Evolutionary conservation across 163 green algal genomes (phyloP), one percentile per base, ranked within the genome.

Genomic region (Volvox carteri): DNA sequence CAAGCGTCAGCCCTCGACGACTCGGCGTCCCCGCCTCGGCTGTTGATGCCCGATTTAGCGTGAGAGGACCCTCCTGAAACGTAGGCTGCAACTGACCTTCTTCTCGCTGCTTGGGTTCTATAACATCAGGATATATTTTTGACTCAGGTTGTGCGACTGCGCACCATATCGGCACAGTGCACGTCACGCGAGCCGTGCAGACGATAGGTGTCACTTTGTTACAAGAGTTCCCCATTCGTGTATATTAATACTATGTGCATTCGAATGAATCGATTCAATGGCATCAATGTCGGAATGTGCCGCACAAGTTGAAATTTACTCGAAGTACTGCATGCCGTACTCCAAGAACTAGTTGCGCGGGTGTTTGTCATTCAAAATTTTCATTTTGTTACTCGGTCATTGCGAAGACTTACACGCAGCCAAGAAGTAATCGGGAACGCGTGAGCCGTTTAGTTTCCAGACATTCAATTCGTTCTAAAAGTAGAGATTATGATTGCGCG

Each of bases 161-260:
- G 33, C 67, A 77, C 67, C 67, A 77, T 77, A 52, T 23, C 14
- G 67, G 67, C 16, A 77, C 67, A 50, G 67, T 77, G 33, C 30
- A 48, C 35, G 67, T 50, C 28, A 48, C 28, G 33, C 35, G 67
- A 48, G 33, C 8, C 28, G 67, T 52, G 67, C 67, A 77, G 30
- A 48, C 67, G 7, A 52, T 52, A 50, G 67, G 67, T 35, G 67
- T 21, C 19, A 77, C 67, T 21, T 77, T 77, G 37, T 77, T 77
- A 39, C 67, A 77, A 48, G 67, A 77, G 28, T 77, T 77, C 35
- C 67, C 67, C 67, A 77, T 77, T 65, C 19, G 3, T n/a, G n/a
- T n/a, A n/a, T n/a, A 28, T 70, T 70, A 25, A 60, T 25, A 25
- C 18, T 18, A 60, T 60, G n/a, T n/a, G n/a, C n/a, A n/a, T n/a